These are phyloP conservation scores for Kregervanrija pseudodelftensis DNA, from an alignment of 805 yeast genomes.

Conservation along the genomic window DNA sequence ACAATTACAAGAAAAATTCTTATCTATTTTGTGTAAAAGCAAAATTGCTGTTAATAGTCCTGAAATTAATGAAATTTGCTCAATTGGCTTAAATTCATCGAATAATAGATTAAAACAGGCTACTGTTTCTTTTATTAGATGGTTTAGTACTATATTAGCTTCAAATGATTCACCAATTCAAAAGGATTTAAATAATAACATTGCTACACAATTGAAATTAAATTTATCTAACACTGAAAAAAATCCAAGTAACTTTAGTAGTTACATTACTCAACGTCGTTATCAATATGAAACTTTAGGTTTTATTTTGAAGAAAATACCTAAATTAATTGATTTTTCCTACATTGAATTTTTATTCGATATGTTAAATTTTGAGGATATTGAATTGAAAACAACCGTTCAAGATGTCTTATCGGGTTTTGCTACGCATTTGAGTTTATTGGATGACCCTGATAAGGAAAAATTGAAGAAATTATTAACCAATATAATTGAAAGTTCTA, in stretches of 20 bases:
- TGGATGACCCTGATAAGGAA: slow-evolving; percentile 33
- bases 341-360: slow-evolving; percentile 63
- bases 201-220: slow-evolving; percentile 47
- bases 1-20: slow-evolving; percentile 48
- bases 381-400: slow-evolving; percentile 58
- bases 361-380: slow-evolving; percentile 56
- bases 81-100: slow-evolving; percentile 54
- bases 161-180: slow-evolving; percentile 8
- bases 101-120: slow-evolving; percentile 45
- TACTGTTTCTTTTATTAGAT: slow-evolving; percentile 57
- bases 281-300: slow-evolving; percentile 77
- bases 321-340: slow-evolving; percentile 38
- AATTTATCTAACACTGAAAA: slow-evolving; percentile 37
- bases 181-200: slow-evolving; percentile 29
- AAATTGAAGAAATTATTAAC: slow-evolving; percentile 34
- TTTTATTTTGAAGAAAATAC: slow-evolving; percentile 43
- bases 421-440: slow-evolving; percentile 37
- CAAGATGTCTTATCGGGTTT: slow-evolving; percentile 65
- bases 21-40: slow-evolving; percentile 45
- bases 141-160: slow-evolving; percentile 35
- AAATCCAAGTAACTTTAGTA: slow-evolving; percentile 13
- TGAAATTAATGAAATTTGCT: slow-evolving; percentile 41
- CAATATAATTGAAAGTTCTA: slow-evolving; percentile 19
- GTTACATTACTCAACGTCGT: slow-evolving; percentile 41
- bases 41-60: slow-evolving; percentile 38